Percentiles rank a stretch among this genome's conserved stretches.
Conservation (phyloP, 208 protist species). For the Trypanosoma lewisi region DNA sequence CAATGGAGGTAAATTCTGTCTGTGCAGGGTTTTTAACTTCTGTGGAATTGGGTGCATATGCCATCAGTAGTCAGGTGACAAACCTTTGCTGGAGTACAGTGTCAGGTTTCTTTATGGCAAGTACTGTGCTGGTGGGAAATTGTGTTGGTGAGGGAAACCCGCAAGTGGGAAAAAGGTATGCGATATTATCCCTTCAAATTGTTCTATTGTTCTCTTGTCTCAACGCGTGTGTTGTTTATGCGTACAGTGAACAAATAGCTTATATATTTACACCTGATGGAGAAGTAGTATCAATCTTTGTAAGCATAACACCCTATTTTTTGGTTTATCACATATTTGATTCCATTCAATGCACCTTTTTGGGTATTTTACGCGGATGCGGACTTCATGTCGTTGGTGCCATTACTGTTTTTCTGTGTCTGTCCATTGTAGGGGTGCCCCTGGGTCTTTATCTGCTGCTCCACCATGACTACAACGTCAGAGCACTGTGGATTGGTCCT, state of each 20-base stretch:
- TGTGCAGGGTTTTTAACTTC: slow-evolving; percentile 55
- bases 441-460: slow-evolving; percentile 21
- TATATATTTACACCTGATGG: slow-evolving; percentile 55
- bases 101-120: slow-evolving; percentile 70
- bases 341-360: slow-evolving; percentile 19
- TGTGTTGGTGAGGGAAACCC: slow-evolving; percentile 64
- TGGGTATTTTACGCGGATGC: slow-evolving; percentile 24
- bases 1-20: slow-evolving; percentile 74
- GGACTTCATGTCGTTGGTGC: slow-evolving; percentile 13
- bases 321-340: slow-evolving; percentile 23
- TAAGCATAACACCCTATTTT: slow-evolving; percentile 9
- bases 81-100: slow-evolving; percentile 70
- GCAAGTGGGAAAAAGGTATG: slow-evolving; percentile 46
- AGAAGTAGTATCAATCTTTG: slow-evolving; percentile 32
- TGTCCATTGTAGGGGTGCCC: slow-evolving; percentile 14
- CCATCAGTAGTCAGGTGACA: slow-evolving; percentile 73
- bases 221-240: slow-evolving; percentile 43
- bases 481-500: slow-evolving; percentile 20
- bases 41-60: slow-evolving; percentile 65
- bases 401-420: slow-evolving; percentile 15
- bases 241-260: slow-evolving; percentile 53
- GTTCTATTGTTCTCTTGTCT: slow-evolving; percentile 45
- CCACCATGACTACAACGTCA: slow-evolving; percentile 6
- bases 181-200: slow-evolving; percentile 51
- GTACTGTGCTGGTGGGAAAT: slow-evolving; percentile 79